Percentiles rank a stretch among this genome's conserved stretches.
phyloP scores from a whole-genome alignment of 257 asterid genomes.

The Solanum neorickii region DNA sequence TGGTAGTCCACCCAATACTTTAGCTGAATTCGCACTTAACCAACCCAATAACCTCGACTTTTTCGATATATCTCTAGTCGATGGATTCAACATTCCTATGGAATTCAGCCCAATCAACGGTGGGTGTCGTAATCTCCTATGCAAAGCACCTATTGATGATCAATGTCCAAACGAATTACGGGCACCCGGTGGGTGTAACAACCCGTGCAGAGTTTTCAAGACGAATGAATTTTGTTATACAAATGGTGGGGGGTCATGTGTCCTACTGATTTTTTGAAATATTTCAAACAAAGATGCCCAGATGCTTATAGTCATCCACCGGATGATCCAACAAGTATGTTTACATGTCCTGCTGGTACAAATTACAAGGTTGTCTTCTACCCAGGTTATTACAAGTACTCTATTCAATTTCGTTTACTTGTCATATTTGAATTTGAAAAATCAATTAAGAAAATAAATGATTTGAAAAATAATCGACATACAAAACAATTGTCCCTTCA shows the following conservation, averaged over 20 bases:
- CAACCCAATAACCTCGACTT: slow-evolving; percentile 14
- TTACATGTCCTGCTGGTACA: slow-evolving; percentile 38
- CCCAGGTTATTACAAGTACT: slow-evolving; percentile 2
- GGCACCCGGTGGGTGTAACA: slow-evolving; percentile 29
- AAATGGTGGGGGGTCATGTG: slow-evolving; percentile 31
- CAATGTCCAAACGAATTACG: slow-evolving; percentile 29
- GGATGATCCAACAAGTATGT: slow-evolving; percentile 35
- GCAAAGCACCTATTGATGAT: slow-evolving; percentile 16
- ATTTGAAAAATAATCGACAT: too few species aligned
- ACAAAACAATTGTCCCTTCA: too few species aligned
- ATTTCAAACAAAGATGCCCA: slow-evolving; percentile 23
- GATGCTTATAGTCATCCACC: slow-evolving; percentile 47
- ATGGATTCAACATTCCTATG: slow-evolving; percentile 19
- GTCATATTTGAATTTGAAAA: too few species aligned
- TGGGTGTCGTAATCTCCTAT: slow-evolving; percentile 2
- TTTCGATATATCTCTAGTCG: slow-evolving; percentile 12
- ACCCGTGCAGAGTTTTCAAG: slow-evolving; percentile 18
- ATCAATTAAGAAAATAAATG: too few species aligned
- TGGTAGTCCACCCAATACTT: slow-evolving; percentile 12
- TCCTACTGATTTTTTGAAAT: slow-evolving; percentile 13
- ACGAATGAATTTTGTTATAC: slow-evolving; percentile 33
- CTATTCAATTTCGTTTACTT: too few species aligned
- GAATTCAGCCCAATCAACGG: slow-evolving; percentile 6
- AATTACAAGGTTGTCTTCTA: slow-evolving; percentile 44
- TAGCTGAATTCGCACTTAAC: slow-evolving; percentile 15